Conservation (phyloP, 2,329 filamentous ascomycete genomes). For the Alternaria rosae region DNA sequence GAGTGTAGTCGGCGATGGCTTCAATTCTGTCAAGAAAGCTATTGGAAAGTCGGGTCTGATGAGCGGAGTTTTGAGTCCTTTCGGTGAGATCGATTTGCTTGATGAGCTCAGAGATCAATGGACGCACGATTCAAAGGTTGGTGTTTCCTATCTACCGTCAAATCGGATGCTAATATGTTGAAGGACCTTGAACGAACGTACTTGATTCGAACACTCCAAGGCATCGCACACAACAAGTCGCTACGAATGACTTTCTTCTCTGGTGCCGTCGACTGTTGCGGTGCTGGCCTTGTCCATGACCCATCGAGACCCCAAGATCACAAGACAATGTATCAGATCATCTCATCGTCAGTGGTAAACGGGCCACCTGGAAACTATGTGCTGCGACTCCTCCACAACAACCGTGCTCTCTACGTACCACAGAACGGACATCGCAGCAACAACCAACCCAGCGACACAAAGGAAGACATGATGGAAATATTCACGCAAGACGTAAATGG, state of each 20-base stretch:
- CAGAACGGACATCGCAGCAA: slow-evolving; percentile 78
- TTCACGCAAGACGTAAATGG: slow-evolving; percentile 94
- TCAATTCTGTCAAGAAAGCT: slow-evolving; percentile 93
- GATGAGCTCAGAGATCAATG: slow-evolving; percentile 96
- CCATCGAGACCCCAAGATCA: slow-evolving; percentile 89
- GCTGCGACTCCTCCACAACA: slow-evolving; percentile 93
- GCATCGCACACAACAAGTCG: slow-evolving; percentile 93
- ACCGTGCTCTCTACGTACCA: slow-evolving; percentile 89
- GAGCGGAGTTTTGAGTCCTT: slow-evolving; percentile 94
- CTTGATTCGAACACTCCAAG: slow-evolving; percentile 92
- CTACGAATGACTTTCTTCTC: slow-evolving; percentile 97
- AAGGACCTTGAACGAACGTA: slow-evolving; percentile 94
- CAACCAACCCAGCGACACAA: slow-evolving; percentile 83
- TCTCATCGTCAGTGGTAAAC: slow-evolving; percentile 90
- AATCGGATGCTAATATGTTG: slow-evolving; percentile 12
- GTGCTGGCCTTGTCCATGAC: slow-evolving; percentile 93
- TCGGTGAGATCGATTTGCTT: slow-evolving; percentile 92
- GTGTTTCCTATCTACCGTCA: background rate
- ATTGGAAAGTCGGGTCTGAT: slow-evolving; percentile 95
- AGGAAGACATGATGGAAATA: slow-evolving; percentile 99
- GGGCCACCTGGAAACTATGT: slow-evolving; percentile 85
- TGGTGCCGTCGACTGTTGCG: slow-evolving; percentile 88
- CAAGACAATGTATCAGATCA: slow-evolving; percentile 99
- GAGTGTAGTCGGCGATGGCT: slow-evolving; percentile 88
- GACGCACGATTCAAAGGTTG: slow-evolving; percentile 93